Evolutionary conservation across 2,329 filamentous ascomycete genomes (phyloP), one percentile per base, ranked within the genome.

Genomic region (Scopulariopsis brevicaulis): DNA sequence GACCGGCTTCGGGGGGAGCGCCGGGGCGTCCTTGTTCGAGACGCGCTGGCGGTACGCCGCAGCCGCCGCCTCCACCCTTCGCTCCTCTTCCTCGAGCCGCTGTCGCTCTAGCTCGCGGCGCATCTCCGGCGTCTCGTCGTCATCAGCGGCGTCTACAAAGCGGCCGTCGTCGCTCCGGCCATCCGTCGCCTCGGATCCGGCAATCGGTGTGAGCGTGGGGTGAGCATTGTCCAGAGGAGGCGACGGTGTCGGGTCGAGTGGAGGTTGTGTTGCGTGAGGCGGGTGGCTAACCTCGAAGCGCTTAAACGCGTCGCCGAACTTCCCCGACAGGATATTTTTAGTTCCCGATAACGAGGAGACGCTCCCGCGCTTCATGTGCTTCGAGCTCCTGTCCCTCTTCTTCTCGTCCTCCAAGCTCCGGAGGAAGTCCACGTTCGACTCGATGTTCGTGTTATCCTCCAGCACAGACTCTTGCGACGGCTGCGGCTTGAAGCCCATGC

Each of bases 271-370:
- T 34, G 32, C 37, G 3, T 40, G 35, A 12, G 55, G 43, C 2
- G 55, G 32, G 40, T 59, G 71, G 60, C 76, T 80, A 25, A 76
- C 78, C 69, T 99, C 94, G 64, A 97, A 97, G 6, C 88, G 82
- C 66, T 93, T 90, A 73, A 97, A 96, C 3, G 93, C 92, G 65
- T 96, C 92, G 0, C 92, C 90, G 69, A 97, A 96, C 64, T 87
- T 90, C 25, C 91, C 89, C 5, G 85, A 86, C n/a, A 96, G 77
- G 43, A 96, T 83, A 59, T 84, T 89, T 70, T 94, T 96, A 28
- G 87, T 88, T 46, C 84, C 84, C 7, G 87, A 84, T 20, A 90
- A 72, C 0, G 86, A 84, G 58, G 87, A 79, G 1, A 96, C 72
- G 69, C 89, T 94, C 1, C 85, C 79, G 12, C 89, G 82, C 69